Evolutionary conservation across 2,329 filamentous ascomycete species (phyloP), one percentile per base, ranked within the genome.

Genomic region (Dothiorella sarmentorum): DNA sequence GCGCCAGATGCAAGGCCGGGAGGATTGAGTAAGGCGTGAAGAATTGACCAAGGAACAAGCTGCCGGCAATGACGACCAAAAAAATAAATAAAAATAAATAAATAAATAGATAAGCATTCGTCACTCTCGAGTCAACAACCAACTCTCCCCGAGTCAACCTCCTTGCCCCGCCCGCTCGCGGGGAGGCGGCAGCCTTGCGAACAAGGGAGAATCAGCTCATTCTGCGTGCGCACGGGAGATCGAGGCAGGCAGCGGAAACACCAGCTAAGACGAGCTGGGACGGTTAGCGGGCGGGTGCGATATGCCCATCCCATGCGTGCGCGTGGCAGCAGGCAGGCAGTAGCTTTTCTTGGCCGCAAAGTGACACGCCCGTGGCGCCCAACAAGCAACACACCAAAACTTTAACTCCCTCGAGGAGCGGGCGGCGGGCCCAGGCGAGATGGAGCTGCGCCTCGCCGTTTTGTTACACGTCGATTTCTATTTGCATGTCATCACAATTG

Each of bases 331-430:
- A 35, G 18, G 47, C 47, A 38, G 29, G 26, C 24, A 27, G n/a
- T 29, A 22, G 29, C 45, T 11, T 31, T 18, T 18, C 15, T 24
- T 33, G 33, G 33, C n/a, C n/a, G n/a, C n/a, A 35, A 40, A 40
- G 49, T 27, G 49, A 38, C 22, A 31, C 49, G 49, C 49, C 49
- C 49, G 49, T 53, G 38, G 33, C 49, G 49, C 49, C 35, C 49
- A 53, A 24, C 49, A 53, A 37, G 29, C 27, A 6, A 33, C 31
- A 17, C 29, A 9, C n/a, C 29, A 10, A 31, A 10, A 9, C 29
- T 9, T 13, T 31, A 13, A 10, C 10, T 6, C 9, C n/a, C n/a
- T n/a, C n/a, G n/a, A n/a, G n/a, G n/a, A n/a, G n/a, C n/a, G n/a
- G n/a, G n/a, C n/a, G n/a, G n/a, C n/a, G n/a, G n/a, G n/a, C n/a